Percentiles rank a stretch among this genome's conserved stretches.
Conservation (phyloP, 352 stramenopile species). For the Phytophthora ramorum region DNA sequence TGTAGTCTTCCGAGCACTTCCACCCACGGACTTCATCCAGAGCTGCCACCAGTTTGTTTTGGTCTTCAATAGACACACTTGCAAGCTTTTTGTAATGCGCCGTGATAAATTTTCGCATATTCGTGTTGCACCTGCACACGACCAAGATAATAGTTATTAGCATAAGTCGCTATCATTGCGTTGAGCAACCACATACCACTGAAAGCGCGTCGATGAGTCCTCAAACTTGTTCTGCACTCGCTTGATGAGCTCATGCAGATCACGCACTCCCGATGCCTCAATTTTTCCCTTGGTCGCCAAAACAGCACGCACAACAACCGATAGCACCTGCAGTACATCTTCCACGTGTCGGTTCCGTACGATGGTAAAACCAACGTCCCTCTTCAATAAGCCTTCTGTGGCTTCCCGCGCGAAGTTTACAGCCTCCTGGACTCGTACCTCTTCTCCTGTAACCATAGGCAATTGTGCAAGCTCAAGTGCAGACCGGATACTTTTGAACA, state of each 20-base stretch:
- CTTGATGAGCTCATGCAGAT: slow-evolving; percentile 16
- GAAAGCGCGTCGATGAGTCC: slow-evolving; percentile 13
- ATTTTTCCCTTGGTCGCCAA: slow-evolving; percentile 14
- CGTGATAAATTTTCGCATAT: slow-evolving; percentile 22
- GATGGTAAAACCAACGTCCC: not conserved
- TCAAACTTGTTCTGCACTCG: slow-evolving; percentile 21
- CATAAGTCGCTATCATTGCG: not conserved
- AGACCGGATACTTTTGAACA: slow-evolving; percentile 9
- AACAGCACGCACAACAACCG: slow-evolving; percentile 11
- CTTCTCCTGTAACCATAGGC: slow-evolving; percentile 9
- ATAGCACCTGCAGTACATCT: slow-evolving; percentile 18
- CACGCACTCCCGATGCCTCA: slow-evolving; percentile 12
- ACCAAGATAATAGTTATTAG: not conserved
- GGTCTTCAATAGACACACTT: slow-evolving; percentile 6
- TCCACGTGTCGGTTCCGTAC: slow-evolving; percentile 6
- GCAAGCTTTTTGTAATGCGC: slow-evolving; percentile 19
- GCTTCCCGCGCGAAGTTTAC: slow-evolving; percentile 7
- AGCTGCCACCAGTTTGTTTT: slow-evolving; percentile 1
- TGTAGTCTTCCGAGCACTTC: slow-evolving; percentile 18
- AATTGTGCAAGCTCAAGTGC: slow-evolving; percentile 14
- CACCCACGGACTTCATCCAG: slow-evolving; percentile 7
- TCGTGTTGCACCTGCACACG: slow-evolving; percentile 17
- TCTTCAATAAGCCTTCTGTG: slow-evolving; percentile 1
- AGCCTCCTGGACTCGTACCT: slow-evolving; percentile 10
- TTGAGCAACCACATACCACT: slow-evolving; percentile 16